Conservation (phyloP, 192 early-diverging fungal species). For the Backusella mclennaniae region DNA sequence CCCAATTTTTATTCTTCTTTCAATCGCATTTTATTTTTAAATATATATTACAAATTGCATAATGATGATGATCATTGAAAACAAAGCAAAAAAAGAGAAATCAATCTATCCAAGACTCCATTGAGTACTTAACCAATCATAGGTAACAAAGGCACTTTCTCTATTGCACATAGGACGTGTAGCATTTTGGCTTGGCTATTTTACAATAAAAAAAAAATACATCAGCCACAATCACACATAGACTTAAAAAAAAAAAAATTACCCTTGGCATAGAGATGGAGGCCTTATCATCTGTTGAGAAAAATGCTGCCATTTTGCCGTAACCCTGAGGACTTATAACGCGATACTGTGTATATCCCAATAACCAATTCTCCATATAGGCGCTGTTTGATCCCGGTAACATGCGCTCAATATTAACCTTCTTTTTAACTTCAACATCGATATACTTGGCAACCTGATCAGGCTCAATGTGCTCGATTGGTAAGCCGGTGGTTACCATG, state of each 20-base stretch:
- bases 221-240: not conserved
- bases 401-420: slow-evolving; percentile 24
- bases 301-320: slow-evolving; percentile 44
- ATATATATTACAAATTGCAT: not conserved
- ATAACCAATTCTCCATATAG: slow-evolving; percentile 46
- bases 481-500: slow-evolving; percentile 36
- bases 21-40: not conserved
- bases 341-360: slow-evolving; percentile 42
- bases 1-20: too few relatives aligned
- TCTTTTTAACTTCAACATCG: slow-evolving; percentile 27
- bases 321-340: slow-evolving; percentile 40
- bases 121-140: slow-evolving; percentile 26
- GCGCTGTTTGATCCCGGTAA: slow-evolving; percentile 36
- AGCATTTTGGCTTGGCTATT: slow-evolving; percentile 8
- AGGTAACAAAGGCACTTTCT: slow-evolving; percentile 18
- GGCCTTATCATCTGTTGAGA: slow-evolving; percentile 31
- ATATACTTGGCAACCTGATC: slow-evolving; percentile 41
- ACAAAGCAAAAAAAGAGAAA: not conserved
- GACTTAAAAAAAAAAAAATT: not conserved
- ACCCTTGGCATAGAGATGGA: slow-evolving; percentile 33
- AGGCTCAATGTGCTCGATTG: slow-evolving; percentile 42
- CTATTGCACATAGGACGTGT: slow-evolving; percentile 24
- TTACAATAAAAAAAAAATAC: not conserved
- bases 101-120: slow-evolving; percentile 40
- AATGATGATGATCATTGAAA: not conserved